Conservation (phyloP, 495 filamentous ascomycete genomes). For the Chaetomium tenue region DNA sequence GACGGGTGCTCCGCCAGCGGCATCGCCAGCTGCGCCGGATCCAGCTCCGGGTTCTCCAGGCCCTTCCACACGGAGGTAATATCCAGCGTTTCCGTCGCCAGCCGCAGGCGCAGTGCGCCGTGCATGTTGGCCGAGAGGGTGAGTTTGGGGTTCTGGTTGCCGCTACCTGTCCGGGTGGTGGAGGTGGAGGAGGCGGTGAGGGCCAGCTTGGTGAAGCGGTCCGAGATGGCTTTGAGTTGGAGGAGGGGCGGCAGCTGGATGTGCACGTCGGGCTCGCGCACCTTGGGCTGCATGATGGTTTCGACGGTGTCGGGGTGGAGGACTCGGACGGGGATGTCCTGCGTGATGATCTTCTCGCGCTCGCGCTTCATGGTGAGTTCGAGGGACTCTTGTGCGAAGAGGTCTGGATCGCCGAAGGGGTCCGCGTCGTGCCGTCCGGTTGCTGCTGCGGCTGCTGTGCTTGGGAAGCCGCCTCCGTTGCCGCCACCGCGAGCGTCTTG, state of each 20-base stretch:
- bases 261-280: conserved; percentile 90
- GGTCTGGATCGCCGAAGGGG: conserved; percentile 40
- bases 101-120: conserved; percentile 72
- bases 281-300: conserved; percentile 82
- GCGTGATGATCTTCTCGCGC: conserved; percentile 86
- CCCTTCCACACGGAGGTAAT: conserved; percentile 81
- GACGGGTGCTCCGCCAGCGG: conserved; percentile 71
- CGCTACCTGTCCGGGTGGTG: conserved; percentile 11
- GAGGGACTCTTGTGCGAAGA: conserved; percentile 49
- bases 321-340: conserved; percentile 91
- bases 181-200: conserved; percentile 37
- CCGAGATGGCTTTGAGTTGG: conserved; percentile 85
- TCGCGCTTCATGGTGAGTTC: conserved; percentile 55
- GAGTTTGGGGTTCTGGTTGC: conserved; percentile 57
- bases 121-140: conserved; percentile 87
- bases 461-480: conserved; percentile 20
- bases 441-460: neutral
- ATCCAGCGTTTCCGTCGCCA: conserved; percentile 73
- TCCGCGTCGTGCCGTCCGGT: conserved; percentile 20
- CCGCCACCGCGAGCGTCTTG: conserved; percentile 29
- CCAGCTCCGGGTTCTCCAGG: conserved; percentile 78
- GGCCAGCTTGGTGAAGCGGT: conserved; percentile 84
- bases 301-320: conserved; percentile 76
- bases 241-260: conserved; percentile 80
- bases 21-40: conserved; percentile 64